Conservation (phyloP, 1,284 basidiomycete genomes). For the Meira nashicola region DNA sequence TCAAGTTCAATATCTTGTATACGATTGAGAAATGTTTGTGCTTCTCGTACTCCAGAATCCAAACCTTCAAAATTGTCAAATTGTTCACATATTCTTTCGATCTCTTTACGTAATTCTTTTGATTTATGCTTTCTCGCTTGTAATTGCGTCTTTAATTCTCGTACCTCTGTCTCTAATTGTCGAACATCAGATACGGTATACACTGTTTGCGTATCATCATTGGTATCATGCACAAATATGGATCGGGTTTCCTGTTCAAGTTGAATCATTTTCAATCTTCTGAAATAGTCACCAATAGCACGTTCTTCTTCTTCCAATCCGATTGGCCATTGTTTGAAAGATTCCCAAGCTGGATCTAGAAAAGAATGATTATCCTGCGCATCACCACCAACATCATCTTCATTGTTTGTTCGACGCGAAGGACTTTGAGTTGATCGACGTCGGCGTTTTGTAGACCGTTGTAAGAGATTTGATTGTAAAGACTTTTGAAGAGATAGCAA, state of each 20-base stretch:
- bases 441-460: no score
- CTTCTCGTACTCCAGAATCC: neutral
- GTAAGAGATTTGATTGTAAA: no score
- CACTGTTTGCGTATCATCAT: neutral
- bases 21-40: neutral
- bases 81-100: neutral
- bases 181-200: neutral
- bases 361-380: neutral
- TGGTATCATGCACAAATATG: neutral
- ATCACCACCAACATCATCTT: no score
- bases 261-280: neutral
- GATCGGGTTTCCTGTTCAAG: neutral
- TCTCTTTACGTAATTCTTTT: neutral
- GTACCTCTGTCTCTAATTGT: neutral
- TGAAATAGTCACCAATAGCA: neutral
- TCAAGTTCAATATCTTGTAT: neutral
- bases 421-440: no score
- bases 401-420: no score
- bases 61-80: neutral
- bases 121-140: neutral
- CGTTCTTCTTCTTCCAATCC: slow-evolving; percentile 1
- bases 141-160: neutral
- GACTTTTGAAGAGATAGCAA: no score
- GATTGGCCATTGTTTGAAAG: neutral
- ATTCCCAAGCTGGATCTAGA: neutral